These are phyloP conservation scores for Laburnicola sp. DNA, from an alignment of 2,329 filamentous ascomycete genomes.

Conservation along the genomic window DNA sequence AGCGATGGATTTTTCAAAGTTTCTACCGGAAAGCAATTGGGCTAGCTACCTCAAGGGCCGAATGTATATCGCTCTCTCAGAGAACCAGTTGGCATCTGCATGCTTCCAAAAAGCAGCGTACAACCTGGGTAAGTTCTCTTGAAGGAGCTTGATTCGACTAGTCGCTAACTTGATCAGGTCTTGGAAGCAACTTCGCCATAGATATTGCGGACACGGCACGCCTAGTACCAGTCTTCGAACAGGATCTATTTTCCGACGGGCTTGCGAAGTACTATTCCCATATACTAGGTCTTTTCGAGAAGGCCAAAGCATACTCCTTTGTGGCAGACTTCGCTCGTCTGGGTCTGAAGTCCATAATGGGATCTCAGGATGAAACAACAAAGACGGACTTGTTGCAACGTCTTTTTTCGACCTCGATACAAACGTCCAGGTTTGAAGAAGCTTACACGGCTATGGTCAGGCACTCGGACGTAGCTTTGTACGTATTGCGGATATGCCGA, in stretches of 20 bases:
- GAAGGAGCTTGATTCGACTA: neutral
- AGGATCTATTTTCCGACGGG: slow-evolving; percentile 68
- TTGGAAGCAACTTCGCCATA: slow-evolving; percentile 41
- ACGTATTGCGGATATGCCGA: slow-evolving; percentile 19
- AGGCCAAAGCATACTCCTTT: slow-evolving; percentile 73
- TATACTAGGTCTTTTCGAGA: slow-evolving; percentile 79
- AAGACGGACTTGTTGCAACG: slow-evolving; percentile 67
- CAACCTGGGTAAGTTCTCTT: slow-evolving; percentile 69
- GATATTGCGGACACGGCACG: slow-evolving; percentile 48
- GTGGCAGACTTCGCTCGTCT: slow-evolving; percentile 82
- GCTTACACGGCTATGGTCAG: slow-evolving; percentile 79
- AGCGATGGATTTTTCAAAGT: slow-evolving; percentile 67
- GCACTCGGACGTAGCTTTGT: slow-evolving; percentile 70
- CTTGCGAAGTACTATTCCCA: slow-evolving; percentile 85
- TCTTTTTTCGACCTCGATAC: slow-evolving; percentile 79
- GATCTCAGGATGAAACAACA: slow-evolving; percentile 37
- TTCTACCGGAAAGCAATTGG: slow-evolving; percentile 63
- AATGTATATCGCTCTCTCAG: slow-evolving; percentile 71
- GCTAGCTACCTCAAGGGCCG: slow-evolving; percentile 80
- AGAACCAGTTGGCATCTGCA: slow-evolving; percentile 71
- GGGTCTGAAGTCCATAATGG: slow-evolving; percentile 55
- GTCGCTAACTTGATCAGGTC: slow-evolving; percentile 30
- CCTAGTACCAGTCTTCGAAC: slow-evolving; percentile 76
- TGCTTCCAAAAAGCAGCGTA: slow-evolving; percentile 83
- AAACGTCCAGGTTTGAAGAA: slow-evolving; percentile 76